A percentile compares a stretch with the other conserved stretches of the same genome.
Evolutionary conservation across 352 stramenopile genomes (phyloP).

Genomic region (Globisporangium viniferum): DNA sequence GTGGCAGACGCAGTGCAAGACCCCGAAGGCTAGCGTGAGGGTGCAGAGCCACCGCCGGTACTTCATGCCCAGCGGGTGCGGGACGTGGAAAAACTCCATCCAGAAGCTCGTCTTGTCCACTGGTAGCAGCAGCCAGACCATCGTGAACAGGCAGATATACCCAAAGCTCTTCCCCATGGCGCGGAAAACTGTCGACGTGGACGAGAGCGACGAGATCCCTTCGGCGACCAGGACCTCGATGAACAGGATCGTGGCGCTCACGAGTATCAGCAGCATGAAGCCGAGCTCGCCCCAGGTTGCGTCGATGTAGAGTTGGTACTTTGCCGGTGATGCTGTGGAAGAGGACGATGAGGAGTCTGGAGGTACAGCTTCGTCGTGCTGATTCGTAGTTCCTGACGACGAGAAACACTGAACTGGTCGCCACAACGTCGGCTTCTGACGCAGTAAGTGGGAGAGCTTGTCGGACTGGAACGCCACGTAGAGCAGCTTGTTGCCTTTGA

Average conservation of each 20-base stretch:
- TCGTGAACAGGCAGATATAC: conserved; percentile 26
- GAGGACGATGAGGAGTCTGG: background rate
- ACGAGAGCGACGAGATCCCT: conserved; percentile 11
- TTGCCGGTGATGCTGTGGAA: background rate
- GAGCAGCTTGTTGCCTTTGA: conserved; percentile 10
- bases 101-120: conserved; percentile 21
- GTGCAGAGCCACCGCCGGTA: conserved; percentile 27
- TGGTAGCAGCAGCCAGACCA: conserved; percentile 23
- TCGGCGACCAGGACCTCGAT: conserved; percentile 13
- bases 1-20: conserved; percentile 27
- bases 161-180: conserved; percentile 25
- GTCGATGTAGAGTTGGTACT: conserved; percentile 22
- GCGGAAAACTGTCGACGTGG: conserved; percentile 12
- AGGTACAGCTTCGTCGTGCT: background rate
- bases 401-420: background rate
- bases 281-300: conserved; percentile 20
- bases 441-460: conserved; percentile 11
- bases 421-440: conserved; percentile 19
- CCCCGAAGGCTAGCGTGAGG: conserved; percentile 10
- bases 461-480: conserved; percentile 1
- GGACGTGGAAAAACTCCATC: conserved; percentile 25
- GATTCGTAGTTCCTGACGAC: background rate
- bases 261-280: conserved; percentile 21
- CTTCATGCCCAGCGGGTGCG: conserved; percentile 17
- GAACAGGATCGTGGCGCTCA: conserved; percentile 21